Evolutionary conservation across 192 early-diverging fungal genomes (phyloP).

Genomic region (Podila epicladia): DNA sequence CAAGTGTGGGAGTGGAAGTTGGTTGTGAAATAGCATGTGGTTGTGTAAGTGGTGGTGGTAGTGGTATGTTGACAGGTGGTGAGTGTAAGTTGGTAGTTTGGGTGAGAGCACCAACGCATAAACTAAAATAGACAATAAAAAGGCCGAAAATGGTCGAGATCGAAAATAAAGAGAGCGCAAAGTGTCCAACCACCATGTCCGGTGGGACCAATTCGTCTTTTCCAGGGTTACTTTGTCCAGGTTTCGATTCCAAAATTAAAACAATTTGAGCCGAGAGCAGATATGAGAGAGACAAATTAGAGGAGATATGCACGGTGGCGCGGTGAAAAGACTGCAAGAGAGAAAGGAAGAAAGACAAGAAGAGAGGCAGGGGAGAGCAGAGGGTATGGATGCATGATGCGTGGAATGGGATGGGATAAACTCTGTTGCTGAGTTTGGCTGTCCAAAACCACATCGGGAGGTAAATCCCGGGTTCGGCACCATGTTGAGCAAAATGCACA

Average conservation of each 20-base stretch:
- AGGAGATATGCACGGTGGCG: not conserved
- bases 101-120: not conserved
- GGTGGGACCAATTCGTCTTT: not conserved
- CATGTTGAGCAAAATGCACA: too few species aligned
- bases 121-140: not conserved
- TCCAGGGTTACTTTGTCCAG: not conserved
- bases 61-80: not conserved
- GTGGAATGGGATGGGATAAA: too few species aligned
- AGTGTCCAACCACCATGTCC: constrained; percentile 1
- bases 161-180: not conserved
- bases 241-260: not conserved
- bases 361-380: not conserved
- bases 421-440: too few species aligned
- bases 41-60: too few species aligned
- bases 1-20: not conserved
- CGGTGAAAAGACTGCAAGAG: not conserved
- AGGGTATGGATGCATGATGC: too few species aligned
- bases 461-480: too few species aligned
- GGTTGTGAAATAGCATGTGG: too few species aligned
- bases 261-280: not conserved
- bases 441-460: too few species aligned
- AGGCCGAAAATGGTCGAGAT: not conserved
- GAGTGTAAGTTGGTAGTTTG: not conserved
- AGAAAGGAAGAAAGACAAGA: not conserved
- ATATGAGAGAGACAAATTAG: not conserved